These are phyloP conservation scores for Globisporangium echinulatum DNA, from an alignment of 352 stramenopile species.

Conservation along the genomic window DNA sequence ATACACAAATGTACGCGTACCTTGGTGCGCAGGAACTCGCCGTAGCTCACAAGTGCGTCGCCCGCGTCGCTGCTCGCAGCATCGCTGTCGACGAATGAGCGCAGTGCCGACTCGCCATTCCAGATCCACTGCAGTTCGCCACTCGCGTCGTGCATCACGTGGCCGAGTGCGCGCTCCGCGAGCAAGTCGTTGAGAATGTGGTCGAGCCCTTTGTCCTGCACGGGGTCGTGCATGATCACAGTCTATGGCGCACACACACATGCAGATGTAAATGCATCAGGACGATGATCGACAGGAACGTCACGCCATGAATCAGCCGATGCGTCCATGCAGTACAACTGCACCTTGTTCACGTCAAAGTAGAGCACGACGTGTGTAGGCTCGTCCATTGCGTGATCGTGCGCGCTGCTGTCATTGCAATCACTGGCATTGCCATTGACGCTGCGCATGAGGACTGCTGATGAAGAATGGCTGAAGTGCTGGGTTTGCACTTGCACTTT, in stretches of 20 bases:
- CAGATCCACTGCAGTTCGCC: conserved; percentile 35
- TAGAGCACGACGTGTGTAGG: conserved; percentile 57
- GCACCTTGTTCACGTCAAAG: conserved; percentile 80
- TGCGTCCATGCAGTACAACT: neutral
- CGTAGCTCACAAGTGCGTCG: conserved; percentile 37
- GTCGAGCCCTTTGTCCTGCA: conserved; percentile 67
- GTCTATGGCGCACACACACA: conserved; percentile 26
- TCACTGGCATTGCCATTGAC: neutral
- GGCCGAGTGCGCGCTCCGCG: conserved; percentile 44
- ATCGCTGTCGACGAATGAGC: neutral
- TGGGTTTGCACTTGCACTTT: no score
- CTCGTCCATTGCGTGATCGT: neutral
- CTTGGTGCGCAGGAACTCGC: conserved; percentile 51
- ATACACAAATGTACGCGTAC: conserved; percentile 13
- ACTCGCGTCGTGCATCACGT: conserved; percentile 10
- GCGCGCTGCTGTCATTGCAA: neutral
- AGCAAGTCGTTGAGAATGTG: conserved; percentile 76
- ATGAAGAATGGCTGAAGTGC: neutral
- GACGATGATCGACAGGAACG: no score
- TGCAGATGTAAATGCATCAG: no score
- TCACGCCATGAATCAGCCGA: neutral
- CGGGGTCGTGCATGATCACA: conserved; percentile 77
- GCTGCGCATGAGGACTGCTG: neutral
- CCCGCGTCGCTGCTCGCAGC: neutral
- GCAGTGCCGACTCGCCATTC: conserved; percentile 27